A percentile compares a stretch with the other conserved stretches of the same genome.
phyloP scores from a whole-genome alignment of 176 grass and related monocot genomes.

The Aegilops speltoides region DNA sequence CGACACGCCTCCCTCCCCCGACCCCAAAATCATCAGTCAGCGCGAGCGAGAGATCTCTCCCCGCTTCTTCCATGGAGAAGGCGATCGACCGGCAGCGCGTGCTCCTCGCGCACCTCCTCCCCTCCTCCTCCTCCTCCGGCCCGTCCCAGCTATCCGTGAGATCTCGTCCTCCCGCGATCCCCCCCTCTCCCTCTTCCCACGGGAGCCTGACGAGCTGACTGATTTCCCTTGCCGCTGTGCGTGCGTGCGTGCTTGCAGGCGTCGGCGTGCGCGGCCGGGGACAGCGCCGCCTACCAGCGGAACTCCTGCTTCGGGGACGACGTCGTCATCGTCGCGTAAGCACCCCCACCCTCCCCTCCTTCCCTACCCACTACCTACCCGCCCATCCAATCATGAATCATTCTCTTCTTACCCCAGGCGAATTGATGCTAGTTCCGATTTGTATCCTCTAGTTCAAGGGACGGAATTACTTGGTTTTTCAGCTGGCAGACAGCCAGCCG shows the following conservation, averaged over 20 bases:
- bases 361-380: background rate
- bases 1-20: background rate
- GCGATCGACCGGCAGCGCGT: slow-evolving; percentile 85
- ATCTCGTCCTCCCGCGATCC: background rate
- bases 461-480: no score
- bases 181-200: no score
- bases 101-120: slow-evolving; percentile 76
- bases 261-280: slow-evolving; percentile 81
- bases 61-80: slow-evolving; percentile 59
- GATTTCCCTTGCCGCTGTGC: no score
- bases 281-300: slow-evolving; percentile 90
- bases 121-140: slow-evolving; percentile 2
- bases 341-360: background rate
- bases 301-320: slow-evolving; percentile 67
- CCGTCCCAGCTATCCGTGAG: slow-evolving; percentile 2
- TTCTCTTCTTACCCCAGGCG: background rate
- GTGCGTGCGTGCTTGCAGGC: slow-evolving; percentile 24
- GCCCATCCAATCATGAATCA: background rate
- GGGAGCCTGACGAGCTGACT: background rate
- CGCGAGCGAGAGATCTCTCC: background rate
- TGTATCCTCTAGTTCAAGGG: background rate
- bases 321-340: slow-evolving; percentile 95
- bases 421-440: background rate
- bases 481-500: background rate
- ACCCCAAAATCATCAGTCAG: background rate